Conservation (phyloP, 441 rosid genomes). For the Erysimum cheiri region DNA sequence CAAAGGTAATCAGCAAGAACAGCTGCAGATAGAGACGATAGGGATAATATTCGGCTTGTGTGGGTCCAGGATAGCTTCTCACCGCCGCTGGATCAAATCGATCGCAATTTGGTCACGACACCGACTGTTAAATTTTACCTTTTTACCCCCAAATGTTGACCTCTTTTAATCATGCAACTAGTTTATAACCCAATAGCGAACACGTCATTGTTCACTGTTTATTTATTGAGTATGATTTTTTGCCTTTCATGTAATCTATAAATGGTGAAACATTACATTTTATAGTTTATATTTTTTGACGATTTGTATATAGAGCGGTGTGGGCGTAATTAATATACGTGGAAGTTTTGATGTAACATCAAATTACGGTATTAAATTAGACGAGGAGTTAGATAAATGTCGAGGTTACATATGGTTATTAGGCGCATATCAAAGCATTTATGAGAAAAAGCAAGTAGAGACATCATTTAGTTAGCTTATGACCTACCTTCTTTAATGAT, state of each 20-base stretch:
- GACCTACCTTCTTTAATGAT: conserved; percentile 47
- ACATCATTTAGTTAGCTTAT: conserved; percentile 47
- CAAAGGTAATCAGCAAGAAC: conserved; percentile 39
- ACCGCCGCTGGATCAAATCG: conserved; percentile 42
- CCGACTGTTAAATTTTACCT: conserved; percentile 24
- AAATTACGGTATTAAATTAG: conserved; percentile 45
- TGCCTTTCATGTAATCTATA: not conserved
- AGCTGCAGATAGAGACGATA: conserved; percentile 49
- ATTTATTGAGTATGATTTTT: not conserved
- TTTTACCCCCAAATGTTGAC: conserved; percentile 38
- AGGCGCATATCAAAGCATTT: conserved; percentile 46
- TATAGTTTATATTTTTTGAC: not conserved
- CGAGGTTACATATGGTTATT: conserved; percentile 46
- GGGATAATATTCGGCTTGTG: conserved; percentile 38
- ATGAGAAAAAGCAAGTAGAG: conserved; percentile 44
- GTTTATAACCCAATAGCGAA: conserved; percentile 6
- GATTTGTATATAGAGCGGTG: conserved; percentile 10
- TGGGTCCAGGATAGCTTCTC: conserved; percentile 41
- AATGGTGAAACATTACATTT: conserved; percentile 29
- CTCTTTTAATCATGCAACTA: conserved; percentile 41
- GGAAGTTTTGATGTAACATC: conserved; percentile 38
- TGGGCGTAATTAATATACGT: conserved; percentile 29
- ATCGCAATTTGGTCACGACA: conserved; percentile 29
- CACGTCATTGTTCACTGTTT: conserved; percentile 21
- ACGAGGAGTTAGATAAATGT: conserved; percentile 49